Evolutionary conservation across 148 eudicot species (phyloP).

Genomic region (Camellia lanceoleosa): DNA sequence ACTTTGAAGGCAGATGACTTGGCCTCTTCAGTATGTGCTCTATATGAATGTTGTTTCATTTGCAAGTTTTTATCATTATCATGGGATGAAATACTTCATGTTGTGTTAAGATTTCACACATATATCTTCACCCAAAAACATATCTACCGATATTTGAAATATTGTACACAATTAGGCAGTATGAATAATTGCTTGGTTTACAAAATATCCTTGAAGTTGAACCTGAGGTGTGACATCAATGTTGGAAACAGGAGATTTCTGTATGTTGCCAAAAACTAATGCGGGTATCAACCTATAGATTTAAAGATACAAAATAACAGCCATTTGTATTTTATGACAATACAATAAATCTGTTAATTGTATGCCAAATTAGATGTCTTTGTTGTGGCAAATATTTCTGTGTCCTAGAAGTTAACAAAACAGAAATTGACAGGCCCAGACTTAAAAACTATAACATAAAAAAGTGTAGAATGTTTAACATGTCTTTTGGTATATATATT

Average conservation of each 20-base stretch:
- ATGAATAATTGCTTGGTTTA: not conserved
- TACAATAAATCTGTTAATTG: not conserved
- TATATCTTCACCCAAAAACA: not conserved
- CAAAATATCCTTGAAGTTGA: not conserved
- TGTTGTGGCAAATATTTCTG: not conserved
- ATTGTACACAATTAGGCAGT: not conserved
- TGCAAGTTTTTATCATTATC: slow-evolving; percentile 5
- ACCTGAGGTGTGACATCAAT: not conserved
- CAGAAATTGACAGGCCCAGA: not conserved
- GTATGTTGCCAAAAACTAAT: not conserved
- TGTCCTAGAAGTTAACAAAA: not conserved
- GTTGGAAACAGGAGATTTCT: not conserved
- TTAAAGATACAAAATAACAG: not conserved
- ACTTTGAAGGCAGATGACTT: slow-evolving; percentile 96
- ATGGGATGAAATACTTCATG: not conserved
- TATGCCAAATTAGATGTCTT: not conserved
- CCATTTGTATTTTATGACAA: not conserved
- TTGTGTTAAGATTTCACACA: not conserved
- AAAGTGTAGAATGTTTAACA: not conserved
- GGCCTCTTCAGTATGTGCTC: slow-evolving; percentile 84
- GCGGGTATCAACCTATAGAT: not conserved
- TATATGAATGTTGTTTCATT: not conserved
- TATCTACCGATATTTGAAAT: not conserved
- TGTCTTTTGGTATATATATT: not conserved
- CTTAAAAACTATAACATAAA: not conserved